Base-by-base conservation (phyloP, 2,329 filamentous ascomycete genomes). In the Blastomyces emzantsi region DNA sequence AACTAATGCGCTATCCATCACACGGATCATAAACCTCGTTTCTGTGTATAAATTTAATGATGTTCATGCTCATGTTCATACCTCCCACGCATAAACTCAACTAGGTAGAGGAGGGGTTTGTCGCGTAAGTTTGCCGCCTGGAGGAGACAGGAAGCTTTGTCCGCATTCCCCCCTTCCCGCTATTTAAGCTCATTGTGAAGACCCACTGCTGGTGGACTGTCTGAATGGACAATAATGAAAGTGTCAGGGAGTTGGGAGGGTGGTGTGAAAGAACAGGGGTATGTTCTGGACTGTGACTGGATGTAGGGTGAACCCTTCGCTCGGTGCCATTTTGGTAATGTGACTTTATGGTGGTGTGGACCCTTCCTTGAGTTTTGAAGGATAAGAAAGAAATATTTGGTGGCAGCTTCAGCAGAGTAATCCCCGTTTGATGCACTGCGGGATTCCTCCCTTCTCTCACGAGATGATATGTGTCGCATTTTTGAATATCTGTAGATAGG, bases 301-400 rank as follows among this genome's bases (percentile, higher is more conserved):
- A 33, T 43, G 49, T 22, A 52, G 47, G 49, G 60, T 11, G 60
- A 61, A 55, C 60, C 60, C n/a, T 39, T 55, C 60, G 30, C 60
- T 61, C 33, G 60, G 47, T 61, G 60, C 51, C 51, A 61, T 61
- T 61, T 61, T 55, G 60, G 51, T 61, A 52, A 61, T 43, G 60
- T 61, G 60, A 61, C 51, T 52, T 61, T 28, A n/a, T 41, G 60
- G 51, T 39, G 60, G 60, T 61, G 60, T 56, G 30, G 30, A 55
- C 17, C 52, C 52, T 22, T 19, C 43, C 43, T 19, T 8, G 43
- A 19, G 43, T 8, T n/a, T 4, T n/a, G 1, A 3, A 25, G 45
- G 17, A 22, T 19, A 22, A 11, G 45, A 22, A 22, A 22, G n/a
- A n/a, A 47, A 7, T 22, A 43, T 15, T 47, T 47, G 8, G n/a